Base-by-base conservation (phyloP, 1,284 basidiomycete species). In the Marasmius tenuissimus region DNA sequence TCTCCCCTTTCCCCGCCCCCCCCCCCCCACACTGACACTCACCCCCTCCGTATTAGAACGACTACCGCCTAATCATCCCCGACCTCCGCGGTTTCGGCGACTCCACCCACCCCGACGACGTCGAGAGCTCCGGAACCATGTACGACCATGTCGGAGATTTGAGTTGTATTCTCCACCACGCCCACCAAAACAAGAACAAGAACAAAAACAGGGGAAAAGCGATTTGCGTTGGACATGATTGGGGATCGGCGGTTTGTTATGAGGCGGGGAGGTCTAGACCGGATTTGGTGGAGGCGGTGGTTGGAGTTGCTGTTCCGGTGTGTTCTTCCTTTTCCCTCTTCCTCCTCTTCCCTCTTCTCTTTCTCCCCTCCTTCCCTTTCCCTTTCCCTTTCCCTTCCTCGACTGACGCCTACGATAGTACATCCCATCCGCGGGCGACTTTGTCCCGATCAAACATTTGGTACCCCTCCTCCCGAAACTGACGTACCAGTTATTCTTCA, bases 161-260 rank as follows among this genome's bases (percentile, higher is more conserved):
- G 34, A 76, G 76, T 1, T 91, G 89, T 65, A 75, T 91, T 33
- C 74, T 91, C 45, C 68, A 81, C 49, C 68, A 86, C 59, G 83
- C 82, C 0, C 68, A 74, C 70, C 0, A 76, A 79, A 33, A 83
- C 81, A 0, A 75, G n/a, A n/a, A n/a, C n/a, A n/a, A n/a, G n/a
- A n/a, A n/a, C n/a, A n/a, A n/a, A n/a, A n/a, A n/a, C n/a, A n/a
- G 4, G 27, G 27, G 27, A 4, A 27, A 27, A 4, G 27, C 27
- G 4, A 27, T 86, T 38, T 90, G 87, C 65, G 74, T 91, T 60
- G 89, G 89, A 9, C 89, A 91, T 66, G 89, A 91, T 65, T 91
- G 88, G 89, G 89, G 89, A 40, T 76, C 86, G 1, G 79, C 83
- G 59, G 66, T 84, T 1, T 91, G 88, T 67, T 87, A 85, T 68